Evolutionary conservation across 768 basidiomycete species (phyloP), one percentile per base, ranked within the genome.

Genomic region (Tremella mesenterica): DNA sequence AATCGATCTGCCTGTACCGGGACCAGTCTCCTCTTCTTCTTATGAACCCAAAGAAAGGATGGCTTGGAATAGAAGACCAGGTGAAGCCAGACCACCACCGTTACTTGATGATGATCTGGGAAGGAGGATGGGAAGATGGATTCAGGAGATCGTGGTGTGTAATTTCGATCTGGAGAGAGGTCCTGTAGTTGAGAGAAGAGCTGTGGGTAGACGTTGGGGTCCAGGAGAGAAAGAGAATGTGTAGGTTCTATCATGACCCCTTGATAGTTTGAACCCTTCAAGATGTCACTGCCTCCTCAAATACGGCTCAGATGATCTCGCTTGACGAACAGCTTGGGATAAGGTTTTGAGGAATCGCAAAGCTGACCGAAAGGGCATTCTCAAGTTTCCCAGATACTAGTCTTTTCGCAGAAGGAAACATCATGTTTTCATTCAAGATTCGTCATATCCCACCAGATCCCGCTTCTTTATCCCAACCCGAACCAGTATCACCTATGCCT

Each of bases 131-230:
- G 44, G 52, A 14, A 51, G 70, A 51, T 73, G 72, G 72, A 58
- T 73, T 26, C 63, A 71, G 52, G 72, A 73, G 60, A 61, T 73
- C 14, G 70, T 69, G n/a, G 68, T 71, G 20, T 73, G 72, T 49
- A 83, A 91, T 60, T 95, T 95, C 65, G 90, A 95, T 73, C 72
- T 90, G 43, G 90, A 93, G 59, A 75, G 84, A 44, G 90, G 90
- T 2, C 90, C 90, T 8, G 81, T 85, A 4, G 77, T 93, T 21
- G 79, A 81, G 49, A 79, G 81, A 13, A 70, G 87, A 36, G 84
- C 83, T 58, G 86, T 87, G 2, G 79, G 83, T 0, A 68, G 84
- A n/a, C 69, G 77, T 13, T 72, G 92, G 34, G 78, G 80, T 4
- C 79, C 81, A 33, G 74, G 79, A 0, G 87, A 90, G 67, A 79